Conservation (phyloP, 306 rosid species). For the Vigna reflexopilosa region DNA sequence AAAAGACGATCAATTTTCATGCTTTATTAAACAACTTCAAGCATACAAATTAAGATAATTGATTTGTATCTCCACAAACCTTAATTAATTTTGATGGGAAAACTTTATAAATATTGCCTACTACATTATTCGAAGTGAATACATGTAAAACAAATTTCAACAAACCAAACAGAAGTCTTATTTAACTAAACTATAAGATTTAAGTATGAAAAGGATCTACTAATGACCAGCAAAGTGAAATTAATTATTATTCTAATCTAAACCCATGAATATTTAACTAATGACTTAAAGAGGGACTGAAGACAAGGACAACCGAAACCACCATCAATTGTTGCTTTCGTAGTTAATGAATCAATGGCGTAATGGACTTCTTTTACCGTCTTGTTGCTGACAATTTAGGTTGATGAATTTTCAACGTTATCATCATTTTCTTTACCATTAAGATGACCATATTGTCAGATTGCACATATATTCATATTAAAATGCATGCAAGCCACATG, state of each 20-base stretch:
- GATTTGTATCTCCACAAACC: constrained; percentile 32
- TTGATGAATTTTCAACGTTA: constrained; percentile 43
- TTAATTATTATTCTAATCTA: constrained; percentile 37
- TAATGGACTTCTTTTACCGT: constrained; percentile 37
- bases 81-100: neutral
- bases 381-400: constrained; percentile 27
- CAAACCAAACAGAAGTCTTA: too few species aligned
- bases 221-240: constrained; percentile 17
- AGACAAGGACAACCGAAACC: constrained; percentile 33
- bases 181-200: neutral
- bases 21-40: constrained; percentile 30
- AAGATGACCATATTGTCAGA: constrained; percentile 19
- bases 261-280: neutral
- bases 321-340: constrained; percentile 30
- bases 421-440: constrained; percentile 32
- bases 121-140: too few species aligned
- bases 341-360: constrained; percentile 41
- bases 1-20: constrained; percentile 24
- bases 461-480: constrained; percentile 16
- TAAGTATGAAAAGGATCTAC: constrained; percentile 3
- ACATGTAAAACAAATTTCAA: too few species aligned
- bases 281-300: constrained; percentile 14
- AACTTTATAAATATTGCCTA: too few species aligned
- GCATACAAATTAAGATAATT: constrained; percentile 18
- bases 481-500: constrained; percentile 44